Percentiles rank a stretch among this genome's conserved stretches.
These are phyloP conservation scores for Saccharomycopsis schoenii DNA, from an alignment of 805 yeast genomes.

Conservation along the genomic window DNA sequence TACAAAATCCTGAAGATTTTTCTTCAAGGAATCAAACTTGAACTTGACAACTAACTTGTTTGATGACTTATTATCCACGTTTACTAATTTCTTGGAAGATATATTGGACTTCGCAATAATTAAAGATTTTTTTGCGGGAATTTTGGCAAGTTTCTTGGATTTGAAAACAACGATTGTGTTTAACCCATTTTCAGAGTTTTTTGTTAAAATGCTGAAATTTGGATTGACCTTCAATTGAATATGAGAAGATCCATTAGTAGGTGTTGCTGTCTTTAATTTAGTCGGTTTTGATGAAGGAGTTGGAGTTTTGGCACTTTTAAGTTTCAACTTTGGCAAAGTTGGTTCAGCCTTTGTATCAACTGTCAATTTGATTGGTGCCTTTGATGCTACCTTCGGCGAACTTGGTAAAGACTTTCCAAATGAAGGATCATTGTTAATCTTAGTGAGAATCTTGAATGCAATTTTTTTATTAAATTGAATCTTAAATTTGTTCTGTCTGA, in stretches of 20 bases:
- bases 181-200: background rate
- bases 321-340: background rate
- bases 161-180: background rate
- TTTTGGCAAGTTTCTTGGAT: background rate
- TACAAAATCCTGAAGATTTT: background rate
- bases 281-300: background rate
- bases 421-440: slow-evolving; percentile 2
- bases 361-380: background rate
- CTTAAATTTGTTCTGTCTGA: slow-evolving; percentile 16
- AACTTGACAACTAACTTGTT: background rate
- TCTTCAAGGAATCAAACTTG: background rate
- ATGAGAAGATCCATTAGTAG: background rate
- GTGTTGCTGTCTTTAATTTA: background rate
- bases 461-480: slow-evolving; percentile 16
- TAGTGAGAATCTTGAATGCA: slow-evolving; percentile 16
- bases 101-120: background rate
- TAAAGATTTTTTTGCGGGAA: background rate
- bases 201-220: background rate
- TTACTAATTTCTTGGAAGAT: background rate
- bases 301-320: background rate
- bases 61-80: background rate
- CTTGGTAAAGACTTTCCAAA: background rate
- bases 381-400: background rate
- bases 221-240: background rate
- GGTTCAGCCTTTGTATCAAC: background rate